Conservation (phyloP, 2,329 filamentous ascomycete species). For the Botrytis porri region DNA sequence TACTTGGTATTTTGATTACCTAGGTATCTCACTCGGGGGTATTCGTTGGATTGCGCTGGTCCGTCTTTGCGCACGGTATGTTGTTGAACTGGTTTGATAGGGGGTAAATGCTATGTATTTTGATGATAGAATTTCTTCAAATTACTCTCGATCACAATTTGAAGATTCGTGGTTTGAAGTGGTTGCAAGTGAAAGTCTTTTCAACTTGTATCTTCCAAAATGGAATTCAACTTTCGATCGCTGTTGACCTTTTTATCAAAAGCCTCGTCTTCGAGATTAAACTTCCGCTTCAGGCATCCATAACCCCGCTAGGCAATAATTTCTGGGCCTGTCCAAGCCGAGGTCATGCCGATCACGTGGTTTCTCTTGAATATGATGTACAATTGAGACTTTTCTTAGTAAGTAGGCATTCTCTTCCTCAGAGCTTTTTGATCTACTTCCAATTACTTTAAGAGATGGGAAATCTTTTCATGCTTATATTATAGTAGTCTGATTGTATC, state of each 20-base stretch:
- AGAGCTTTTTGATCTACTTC: background rate
- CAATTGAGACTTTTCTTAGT: background rate
- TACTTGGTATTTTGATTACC: background rate
- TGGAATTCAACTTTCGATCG: background rate
- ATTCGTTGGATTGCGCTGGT: constrained; percentile 18
- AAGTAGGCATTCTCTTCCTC: background rate
- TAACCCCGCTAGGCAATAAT: constrained; percentile 16
- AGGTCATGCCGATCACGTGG: background rate
- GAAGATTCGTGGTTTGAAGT: background rate
- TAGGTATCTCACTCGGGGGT: constrained; percentile 7
- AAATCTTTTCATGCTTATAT: background rate
- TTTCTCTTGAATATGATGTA: background rate
- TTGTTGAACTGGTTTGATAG: constrained; percentile 3
- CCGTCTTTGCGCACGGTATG: constrained; percentile 16
- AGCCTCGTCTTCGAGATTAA: constrained; percentile 20
- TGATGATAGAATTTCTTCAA: background rate
- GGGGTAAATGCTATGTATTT: background rate
- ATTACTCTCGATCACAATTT: background rate
- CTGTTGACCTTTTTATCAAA: constrained; percentile 17
- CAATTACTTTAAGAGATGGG: background rate
- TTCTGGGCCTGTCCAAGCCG: background rate
- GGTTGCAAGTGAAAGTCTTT: background rate
- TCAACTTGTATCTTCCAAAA: constrained; percentile 1
- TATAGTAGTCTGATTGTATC: background rate
- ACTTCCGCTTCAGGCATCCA: constrained; percentile 17